Base-by-base conservation (phyloP, 257 asterid genomes). In the Nicotiana benthamiana region DNA sequence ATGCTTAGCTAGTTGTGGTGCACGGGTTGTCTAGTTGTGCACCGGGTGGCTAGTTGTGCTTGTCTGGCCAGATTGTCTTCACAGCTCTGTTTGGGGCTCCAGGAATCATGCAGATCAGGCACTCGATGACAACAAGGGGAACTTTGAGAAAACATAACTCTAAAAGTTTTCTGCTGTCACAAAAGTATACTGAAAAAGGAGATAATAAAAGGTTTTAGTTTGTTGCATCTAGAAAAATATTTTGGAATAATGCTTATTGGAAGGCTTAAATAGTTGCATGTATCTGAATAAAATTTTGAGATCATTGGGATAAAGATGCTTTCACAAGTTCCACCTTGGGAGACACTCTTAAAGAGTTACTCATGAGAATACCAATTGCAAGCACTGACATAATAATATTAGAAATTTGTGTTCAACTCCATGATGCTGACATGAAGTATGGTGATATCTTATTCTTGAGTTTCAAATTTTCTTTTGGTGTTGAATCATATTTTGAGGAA, bases 381-480 rank as follows among this genome's bases (percentile, higher is more conserved):
- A 70, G 59, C 36, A 43, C 46, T 43, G 77, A 43, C 51, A 70
- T 70, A 12, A 22, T 70, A 70, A 43, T 70, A 43, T 43, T 70
- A 22, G 56, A n/a, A 68, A 13, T 72, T 24, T 72, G 60, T 43
- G 78, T 24, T 72, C 4, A 20, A 48, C 60, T 46, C 61, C 60
- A 72, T 24, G 60, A 24, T 16, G 26, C 24, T 28, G 12, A 48
- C 78, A 36, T 48, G 61, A 26, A 24, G 17, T 74, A 48, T 74
- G 61, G 61, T 48, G 78, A 74, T 48, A 74, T 15, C 78, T 72
- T 46, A 72, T 72, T 72, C 60, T 70, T 22, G 59, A 70, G 59
- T 12, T 43, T 70, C 77, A 70, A 3, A 63, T 15, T 40, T 20
- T 40, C 18, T 46, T 43, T 46, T 46, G 78, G 36, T 46, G 24